Conservation (phyloP, 805 yeast genomes). For the Monosporozyma unispora region DNA sequence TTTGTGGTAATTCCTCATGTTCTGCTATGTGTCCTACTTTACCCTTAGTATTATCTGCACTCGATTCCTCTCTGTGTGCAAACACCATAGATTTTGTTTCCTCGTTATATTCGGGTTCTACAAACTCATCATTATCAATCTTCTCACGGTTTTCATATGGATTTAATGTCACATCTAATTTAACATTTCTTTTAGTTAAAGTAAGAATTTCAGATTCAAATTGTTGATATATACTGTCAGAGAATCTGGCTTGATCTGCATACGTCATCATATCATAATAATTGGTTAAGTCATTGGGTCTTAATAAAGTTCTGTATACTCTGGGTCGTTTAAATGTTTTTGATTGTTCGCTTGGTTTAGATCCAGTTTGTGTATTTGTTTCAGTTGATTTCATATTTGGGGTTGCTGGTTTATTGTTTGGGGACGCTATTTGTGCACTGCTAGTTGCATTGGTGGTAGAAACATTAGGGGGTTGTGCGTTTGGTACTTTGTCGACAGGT, state of each 20-base stretch:
- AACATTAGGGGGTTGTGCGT: too few relatives aligned
- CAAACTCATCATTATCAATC: conserved; percentile 21
- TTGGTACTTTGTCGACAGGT: neutral
- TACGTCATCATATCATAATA: conserved; percentile 81
- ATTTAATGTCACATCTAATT: conserved; percentile 63
- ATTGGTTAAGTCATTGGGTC: conserved; percentile 71
- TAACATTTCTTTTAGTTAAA: conserved; percentile 67
- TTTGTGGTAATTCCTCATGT: conserved; percentile 66
- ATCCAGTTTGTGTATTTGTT: too few relatives aligned
- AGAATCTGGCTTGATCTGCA: conserved; percentile 72
- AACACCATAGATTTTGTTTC: conserved; percentile 28
- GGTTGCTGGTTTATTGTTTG: neutral
- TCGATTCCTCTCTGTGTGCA: conserved; percentile 34
- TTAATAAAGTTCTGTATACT: conserved; percentile 65
- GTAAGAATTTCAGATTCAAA: conserved; percentile 85
- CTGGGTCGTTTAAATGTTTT: conserved; percentile 44
- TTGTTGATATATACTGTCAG: conserved; percentile 67
- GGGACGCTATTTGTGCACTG: neutral
- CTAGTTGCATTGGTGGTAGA: neutral
- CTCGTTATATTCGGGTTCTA: conserved; percentile 39
- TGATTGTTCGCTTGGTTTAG: conserved; percentile 1
- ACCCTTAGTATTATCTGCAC: conserved; percentile 31
- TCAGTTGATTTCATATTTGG: neutral
- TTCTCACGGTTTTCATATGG: conserved; percentile 45
- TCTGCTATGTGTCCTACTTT: conserved; percentile 39